Evolutionary conservation across 441 rosid species (phyloP).

Genomic region (Arabidopsis hybrid): DNA sequence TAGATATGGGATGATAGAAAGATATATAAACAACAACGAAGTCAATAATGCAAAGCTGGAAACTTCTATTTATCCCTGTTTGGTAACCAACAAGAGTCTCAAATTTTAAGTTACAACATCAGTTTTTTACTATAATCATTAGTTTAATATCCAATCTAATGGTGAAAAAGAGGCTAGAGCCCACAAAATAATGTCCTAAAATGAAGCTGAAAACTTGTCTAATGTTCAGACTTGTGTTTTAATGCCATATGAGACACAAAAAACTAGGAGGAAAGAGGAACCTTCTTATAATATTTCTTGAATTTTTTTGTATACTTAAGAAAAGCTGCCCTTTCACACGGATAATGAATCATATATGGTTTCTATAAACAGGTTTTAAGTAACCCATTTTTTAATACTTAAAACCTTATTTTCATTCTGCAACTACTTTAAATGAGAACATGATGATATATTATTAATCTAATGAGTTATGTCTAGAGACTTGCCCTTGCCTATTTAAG

Average conservation of each 20-base stretch:
- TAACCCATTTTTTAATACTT: conserved; percentile 7
- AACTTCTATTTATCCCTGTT: background rate
- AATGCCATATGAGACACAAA: conserved; percentile 41
- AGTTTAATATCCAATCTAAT: conserved; percentile 47
- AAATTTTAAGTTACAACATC: conserved; percentile 49
- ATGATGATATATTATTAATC: conserved; percentile 26
- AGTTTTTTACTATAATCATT: conserved; percentile 47
- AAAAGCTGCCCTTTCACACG: conserved; percentile 45
- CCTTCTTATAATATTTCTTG: conserved; percentile 34
- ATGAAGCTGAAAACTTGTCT: conserved; percentile 57
- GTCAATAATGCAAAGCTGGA: conserved; percentile 42
- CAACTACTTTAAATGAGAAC: conserved; percentile 34
- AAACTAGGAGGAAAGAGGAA: conserved; percentile 36
- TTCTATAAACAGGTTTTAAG: conserved; percentile 9
- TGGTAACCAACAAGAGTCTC: conserved; percentile 17
- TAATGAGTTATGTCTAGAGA: conserved; percentile 35
- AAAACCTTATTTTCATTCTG: conserved; percentile 30
- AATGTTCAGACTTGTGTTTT: conserved; percentile 51
- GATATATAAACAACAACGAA: conserved; percentile 24
- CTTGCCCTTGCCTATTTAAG: conserved; percentile 67
- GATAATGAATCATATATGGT: conserved; percentile 31
- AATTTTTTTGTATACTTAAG: background rate
- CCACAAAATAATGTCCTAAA: conserved; percentile 51
- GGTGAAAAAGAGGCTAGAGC: conserved; percentile 40
- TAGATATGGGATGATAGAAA: conserved; percentile 50